Conservation (phyloP, 192 early-diverging fungal genomes). For the Linnemannia hyalina region DNA sequence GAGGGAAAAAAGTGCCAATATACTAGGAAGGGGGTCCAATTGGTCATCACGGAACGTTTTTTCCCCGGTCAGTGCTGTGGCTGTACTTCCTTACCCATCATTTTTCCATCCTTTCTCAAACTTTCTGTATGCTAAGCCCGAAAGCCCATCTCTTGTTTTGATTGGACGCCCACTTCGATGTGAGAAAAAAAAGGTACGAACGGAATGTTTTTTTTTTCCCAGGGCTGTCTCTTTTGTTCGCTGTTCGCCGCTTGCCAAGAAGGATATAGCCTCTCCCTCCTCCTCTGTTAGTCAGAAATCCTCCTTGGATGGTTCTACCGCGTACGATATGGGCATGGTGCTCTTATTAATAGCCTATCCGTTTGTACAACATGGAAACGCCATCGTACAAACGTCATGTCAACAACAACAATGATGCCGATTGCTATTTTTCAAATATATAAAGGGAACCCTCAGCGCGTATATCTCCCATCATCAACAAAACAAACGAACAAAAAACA, state of each 20-base stretch:
- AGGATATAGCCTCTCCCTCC: too few relatives aligned
- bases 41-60: not conserved
- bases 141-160: not conserved
- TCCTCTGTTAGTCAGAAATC: too few relatives aligned
- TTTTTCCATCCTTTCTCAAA: not conserved
- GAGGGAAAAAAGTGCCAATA: too few relatives aligned
- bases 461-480: not conserved
- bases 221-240: not conserved
- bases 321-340: too few relatives aligned
- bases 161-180: not conserved
- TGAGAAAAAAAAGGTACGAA: not conserved
- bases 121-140: not conserved
- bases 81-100: not conserved
- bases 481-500: not conserved
- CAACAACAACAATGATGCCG: too few relatives aligned
- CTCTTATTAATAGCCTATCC: too few relatives aligned
- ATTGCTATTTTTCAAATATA: not conserved
- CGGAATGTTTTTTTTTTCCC: not conserved
- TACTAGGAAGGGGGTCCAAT: not conserved
- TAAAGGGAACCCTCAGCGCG: not conserved
- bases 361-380: too few relatives aligned
- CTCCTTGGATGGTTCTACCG: too few relatives aligned
- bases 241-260: too few relatives aligned
- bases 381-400: too few relatives aligned
- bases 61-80: not conserved